Conservation (phyloP, 768 basidiomycete genomes). For the Rhodotorula diobovata region DNA sequence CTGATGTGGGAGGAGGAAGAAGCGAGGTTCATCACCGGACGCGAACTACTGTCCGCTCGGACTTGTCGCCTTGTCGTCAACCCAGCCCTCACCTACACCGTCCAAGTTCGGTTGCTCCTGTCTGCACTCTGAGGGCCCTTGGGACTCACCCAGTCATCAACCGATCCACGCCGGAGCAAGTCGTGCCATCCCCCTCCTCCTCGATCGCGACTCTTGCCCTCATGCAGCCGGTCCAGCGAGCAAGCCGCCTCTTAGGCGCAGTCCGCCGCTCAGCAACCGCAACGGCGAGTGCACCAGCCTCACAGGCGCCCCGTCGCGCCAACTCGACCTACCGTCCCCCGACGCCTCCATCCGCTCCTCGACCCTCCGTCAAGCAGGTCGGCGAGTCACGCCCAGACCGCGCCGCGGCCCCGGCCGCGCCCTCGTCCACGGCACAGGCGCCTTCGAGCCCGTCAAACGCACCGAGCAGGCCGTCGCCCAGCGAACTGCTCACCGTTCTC, state of each 20-base stretch:
- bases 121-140: too few relatives aligned
- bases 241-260: not conserved
- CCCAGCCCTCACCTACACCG: too few relatives aligned
- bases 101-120: too few relatives aligned
- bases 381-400: not conserved
- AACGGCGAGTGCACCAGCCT: not conserved
- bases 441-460: not conserved
- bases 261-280: not conserved
- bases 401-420: not conserved
- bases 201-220: not conserved
- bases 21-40: not conserved
- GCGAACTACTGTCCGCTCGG: not conserved
- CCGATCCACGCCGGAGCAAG: not conserved
- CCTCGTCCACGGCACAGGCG: not conserved
- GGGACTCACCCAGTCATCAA: not conserved
- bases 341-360: not conserved
- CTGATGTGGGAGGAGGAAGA: not conserved
- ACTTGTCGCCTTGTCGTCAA: too few relatives aligned
- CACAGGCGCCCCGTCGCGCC: not conserved
- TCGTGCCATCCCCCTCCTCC: not conserved
- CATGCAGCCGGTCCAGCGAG: not conserved
- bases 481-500: conserved; percentile 45
- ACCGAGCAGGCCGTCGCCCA: not conserved
- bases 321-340: not conserved
- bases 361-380: not conserved